phyloP scores from a whole-genome alignment of 2,329 filamentous ascomycete species.

The Fusarium chaquense region DNA sequence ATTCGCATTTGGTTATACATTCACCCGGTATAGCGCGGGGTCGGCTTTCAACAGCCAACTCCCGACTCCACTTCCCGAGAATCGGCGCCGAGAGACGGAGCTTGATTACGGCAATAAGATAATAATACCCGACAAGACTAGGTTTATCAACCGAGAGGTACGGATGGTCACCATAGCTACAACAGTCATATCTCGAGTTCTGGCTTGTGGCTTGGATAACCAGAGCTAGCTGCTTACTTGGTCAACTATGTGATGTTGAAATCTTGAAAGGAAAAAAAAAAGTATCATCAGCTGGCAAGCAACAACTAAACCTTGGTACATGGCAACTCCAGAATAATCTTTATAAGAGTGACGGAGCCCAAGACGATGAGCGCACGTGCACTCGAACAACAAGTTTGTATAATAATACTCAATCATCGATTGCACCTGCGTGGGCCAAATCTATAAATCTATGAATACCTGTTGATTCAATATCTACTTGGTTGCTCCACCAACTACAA shows the following conservation, averaged over 20 bases:
- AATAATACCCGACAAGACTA: background rate
- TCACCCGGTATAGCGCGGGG: constrained; percentile 47
- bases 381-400: background rate
- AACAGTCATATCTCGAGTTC: background rate
- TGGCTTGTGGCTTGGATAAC: no score
- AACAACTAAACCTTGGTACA: background rate
- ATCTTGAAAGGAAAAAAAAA: background rate
- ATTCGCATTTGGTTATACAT: constrained; percentile 46
- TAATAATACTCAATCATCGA: background rate
- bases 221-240: background rate
- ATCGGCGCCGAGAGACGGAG: constrained; percentile 38
- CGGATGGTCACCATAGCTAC: background rate
- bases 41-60: constrained; percentile 42
- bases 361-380: background rate
- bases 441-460: background rate
- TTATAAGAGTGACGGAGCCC: background rate
- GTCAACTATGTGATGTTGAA: background rate
- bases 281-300: background rate
- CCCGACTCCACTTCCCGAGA: constrained; percentile 48
- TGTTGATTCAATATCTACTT: background rate
- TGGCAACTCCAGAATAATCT: background rate
- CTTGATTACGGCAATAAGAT: constrained; percentile 19
- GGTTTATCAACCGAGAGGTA: background rate
- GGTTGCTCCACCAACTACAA: constrained; percentile 41
- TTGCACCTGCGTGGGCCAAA: background rate